phyloP scores from a whole-genome alignment of 495 filamentous ascomycete species.

The Xylaria intraflava region DNA sequence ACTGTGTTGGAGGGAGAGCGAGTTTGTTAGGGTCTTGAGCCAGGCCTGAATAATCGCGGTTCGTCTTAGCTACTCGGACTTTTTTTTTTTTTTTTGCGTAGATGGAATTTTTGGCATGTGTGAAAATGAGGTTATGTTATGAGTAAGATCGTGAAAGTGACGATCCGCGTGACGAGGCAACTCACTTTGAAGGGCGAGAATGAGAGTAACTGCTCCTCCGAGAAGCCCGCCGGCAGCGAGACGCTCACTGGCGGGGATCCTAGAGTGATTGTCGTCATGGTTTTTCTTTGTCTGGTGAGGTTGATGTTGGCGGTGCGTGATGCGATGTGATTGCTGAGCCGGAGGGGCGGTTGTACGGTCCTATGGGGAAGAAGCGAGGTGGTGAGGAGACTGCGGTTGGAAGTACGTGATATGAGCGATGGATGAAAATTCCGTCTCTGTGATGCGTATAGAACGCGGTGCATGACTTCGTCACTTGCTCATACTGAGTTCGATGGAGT shows the following conservation, averaged over 20 bases:
- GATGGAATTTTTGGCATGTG: not conserved
- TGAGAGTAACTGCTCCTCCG: slow-evolving; percentile 54
- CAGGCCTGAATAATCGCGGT: slow-evolving; percentile 43
- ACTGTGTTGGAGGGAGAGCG: slow-evolving; percentile 53
- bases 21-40: slow-evolving; percentile 60
- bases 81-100: too few relatives aligned
- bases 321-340: not conserved
- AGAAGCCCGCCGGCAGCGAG: slow-evolving; percentile 52
- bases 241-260: slow-evolving; percentile 42
- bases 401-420: not conserved
- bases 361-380: not conserved
- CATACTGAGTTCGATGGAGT: not conserved
- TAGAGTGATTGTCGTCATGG: slow-evolving; percentile 46
- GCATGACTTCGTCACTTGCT: not conserved
- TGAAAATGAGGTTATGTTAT: not conserved
- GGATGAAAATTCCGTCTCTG: not conserved
- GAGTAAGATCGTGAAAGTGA: not conserved
- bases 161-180: too few relatives aligned
- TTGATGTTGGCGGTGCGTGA: not conserved
- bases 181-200: slow-evolving; percentile 63
- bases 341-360: not conserved
- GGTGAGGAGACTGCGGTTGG: not conserved
- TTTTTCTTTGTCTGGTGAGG: not conserved
- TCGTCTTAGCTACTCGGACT: slow-evolving; percentile 5
- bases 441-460: not conserved